phyloP scores from a whole-genome alignment of 306 rosid genomes.

The Prunus fruticosa region DNA sequence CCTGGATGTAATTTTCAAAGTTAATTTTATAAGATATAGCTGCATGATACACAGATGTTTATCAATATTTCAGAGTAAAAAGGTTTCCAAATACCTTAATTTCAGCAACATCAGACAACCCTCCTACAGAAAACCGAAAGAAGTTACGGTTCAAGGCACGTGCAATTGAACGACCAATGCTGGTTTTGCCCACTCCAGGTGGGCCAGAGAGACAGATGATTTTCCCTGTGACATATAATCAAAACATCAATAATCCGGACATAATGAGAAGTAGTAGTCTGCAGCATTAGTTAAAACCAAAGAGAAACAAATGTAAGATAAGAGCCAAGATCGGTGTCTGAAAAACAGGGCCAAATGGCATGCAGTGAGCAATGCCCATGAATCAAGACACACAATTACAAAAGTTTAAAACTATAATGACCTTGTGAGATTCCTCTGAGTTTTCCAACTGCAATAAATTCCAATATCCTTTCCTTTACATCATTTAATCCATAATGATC shows the following conservation, averaged over 20 bases:
- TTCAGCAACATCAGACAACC: conserved; percentile 96
- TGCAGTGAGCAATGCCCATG: background rate
- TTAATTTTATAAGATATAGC: conserved; percentile 17
- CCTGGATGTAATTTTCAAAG: conserved; percentile 48
- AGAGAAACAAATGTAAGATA: background rate
- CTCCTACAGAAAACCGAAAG: conserved; percentile 96
- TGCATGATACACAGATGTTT: background rate
- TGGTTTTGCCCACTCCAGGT: conserved; percentile 99
- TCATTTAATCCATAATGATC: conserved; percentile 96
- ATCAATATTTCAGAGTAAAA: background rate
- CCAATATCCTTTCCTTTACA: conserved; percentile 96
- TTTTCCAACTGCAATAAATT: conserved; percentile 97
- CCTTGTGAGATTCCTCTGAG: conserved; percentile 97
- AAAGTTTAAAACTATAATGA: conserved; percentile 29
- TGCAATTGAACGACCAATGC: conserved; percentile 99
- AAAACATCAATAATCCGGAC: background rate
- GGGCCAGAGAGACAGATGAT: conserved; percentile 98
- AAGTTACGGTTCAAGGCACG: conserved; percentile 94
- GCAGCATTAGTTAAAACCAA: background rate
- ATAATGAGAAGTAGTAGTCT: background rate
- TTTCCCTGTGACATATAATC: conserved; percentile 56
- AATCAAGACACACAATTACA: background rate
- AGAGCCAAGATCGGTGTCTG: conserved; percentile 9
- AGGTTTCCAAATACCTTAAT: conserved; percentile 63
- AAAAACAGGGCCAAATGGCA: conserved; percentile 6